Evolutionary conservation across 1,284 basidiomycete genomes (phyloP).

Genomic region (Tranzscheliella williamsii): DNA sequence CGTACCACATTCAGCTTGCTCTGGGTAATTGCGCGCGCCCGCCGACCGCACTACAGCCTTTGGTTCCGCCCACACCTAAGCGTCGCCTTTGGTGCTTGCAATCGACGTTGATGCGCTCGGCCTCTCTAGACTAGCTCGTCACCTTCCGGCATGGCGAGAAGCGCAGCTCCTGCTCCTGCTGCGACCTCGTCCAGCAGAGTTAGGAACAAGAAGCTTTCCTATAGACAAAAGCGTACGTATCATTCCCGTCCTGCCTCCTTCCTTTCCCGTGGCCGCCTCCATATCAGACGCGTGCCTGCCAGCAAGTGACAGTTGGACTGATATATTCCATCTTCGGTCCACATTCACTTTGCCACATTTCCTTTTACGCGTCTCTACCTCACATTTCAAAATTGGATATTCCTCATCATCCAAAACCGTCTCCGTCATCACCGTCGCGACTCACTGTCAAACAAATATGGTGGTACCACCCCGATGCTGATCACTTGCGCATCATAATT

Average conservation of each 20-base stretch:
- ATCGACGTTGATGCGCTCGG: slow-evolving; percentile 34
- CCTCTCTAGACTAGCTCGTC: slow-evolving; percentile 31
- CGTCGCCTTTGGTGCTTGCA: slow-evolving; percentile 16
- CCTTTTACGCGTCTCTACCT: neutral
- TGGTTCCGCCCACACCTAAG: too few relatives aligned
- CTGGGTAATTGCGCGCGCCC: slow-evolving; percentile 5
- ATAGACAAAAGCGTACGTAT: slow-evolving; percentile 50
- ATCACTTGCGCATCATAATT: neutral
- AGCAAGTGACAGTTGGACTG: too few relatives aligned
- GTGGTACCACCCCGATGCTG: neutral
- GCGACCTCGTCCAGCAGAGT: slow-evolving; percentile 51
- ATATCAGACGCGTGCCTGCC: too few relatives aligned
- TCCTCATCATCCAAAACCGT: neutral
- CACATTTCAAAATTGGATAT: neutral
- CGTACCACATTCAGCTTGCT: neutral
- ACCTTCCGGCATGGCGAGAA: slow-evolving; percentile 40
- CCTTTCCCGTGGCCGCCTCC: neutral
- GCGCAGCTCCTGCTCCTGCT: slow-evolving; percentile 40
- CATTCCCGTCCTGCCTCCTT: neutral
- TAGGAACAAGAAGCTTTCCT: slow-evolving; percentile 53
- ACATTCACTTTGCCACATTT: neutral
- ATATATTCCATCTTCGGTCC: too few relatives aligned
- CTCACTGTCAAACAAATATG: neutral
- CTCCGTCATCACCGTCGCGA: neutral
- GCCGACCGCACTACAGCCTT: too few relatives aligned